Percentiles rank a stretch among this genome's conserved stretches.
Evolutionary conservation across 768 basidiomycete species (phyloP).

Genomic region (Auriculariales sp.): DNA sequence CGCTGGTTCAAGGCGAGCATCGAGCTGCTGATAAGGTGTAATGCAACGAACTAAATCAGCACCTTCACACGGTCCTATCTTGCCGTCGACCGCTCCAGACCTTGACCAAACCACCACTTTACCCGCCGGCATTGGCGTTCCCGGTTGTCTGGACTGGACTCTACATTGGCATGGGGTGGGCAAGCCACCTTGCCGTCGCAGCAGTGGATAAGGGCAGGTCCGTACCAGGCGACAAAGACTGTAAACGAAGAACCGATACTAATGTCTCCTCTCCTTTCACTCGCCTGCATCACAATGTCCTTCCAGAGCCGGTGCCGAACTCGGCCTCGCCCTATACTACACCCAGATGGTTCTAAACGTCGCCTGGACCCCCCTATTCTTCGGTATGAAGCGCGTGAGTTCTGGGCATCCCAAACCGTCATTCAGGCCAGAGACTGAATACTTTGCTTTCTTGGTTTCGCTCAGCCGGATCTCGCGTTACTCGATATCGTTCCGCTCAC

Average conservation of each 20-base stretch:
- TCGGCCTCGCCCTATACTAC: conserved; percentile 44
- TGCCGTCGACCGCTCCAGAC: conserved; percentile 19
- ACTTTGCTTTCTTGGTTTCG: background rate
- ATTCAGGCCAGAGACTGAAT: background rate
- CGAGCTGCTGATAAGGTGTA: background rate
- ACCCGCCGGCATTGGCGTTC: conserved; percentile 37
- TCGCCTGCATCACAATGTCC: background rate
- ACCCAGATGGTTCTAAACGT: conserved; percentile 43
- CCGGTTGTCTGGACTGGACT: conserved; percentile 43
- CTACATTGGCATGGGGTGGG: conserved; percentile 47
- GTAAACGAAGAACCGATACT: no score
- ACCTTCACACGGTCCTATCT: background rate
- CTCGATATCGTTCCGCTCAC: conserved; percentile 39
- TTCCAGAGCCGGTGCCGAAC: conserved; percentile 25
- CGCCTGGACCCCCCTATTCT: conserved; percentile 53
- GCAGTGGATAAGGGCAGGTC: conserved; percentile 31
- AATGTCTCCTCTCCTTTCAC: background rate
- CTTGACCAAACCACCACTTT: conserved; percentile 34
- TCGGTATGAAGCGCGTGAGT: conserved; percentile 31
- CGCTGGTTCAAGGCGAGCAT: conserved; percentile 44
- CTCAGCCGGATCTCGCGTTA: conserved; percentile 37
- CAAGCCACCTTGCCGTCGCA: conserved; percentile 45
- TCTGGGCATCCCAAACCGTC: no score
- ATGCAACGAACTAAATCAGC: background rate
- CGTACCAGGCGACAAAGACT: no score